These are phyloP conservation scores for Pseudonectria buxi DNA, from an alignment of 2,329 filamentous ascomycete species.

Conservation along the genomic window DNA sequence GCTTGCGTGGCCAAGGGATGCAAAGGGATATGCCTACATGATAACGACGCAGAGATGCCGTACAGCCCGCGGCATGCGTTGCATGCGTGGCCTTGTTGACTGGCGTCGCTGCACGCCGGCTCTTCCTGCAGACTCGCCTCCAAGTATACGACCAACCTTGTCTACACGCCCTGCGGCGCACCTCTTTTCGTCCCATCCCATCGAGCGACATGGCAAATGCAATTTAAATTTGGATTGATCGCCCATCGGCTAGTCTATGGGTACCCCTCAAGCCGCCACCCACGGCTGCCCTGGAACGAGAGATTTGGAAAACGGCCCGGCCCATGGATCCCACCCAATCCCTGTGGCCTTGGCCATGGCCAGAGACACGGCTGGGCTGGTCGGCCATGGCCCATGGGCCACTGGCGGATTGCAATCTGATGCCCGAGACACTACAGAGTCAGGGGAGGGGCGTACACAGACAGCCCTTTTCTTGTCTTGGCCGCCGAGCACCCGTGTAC, in stretches of 20 bases:
- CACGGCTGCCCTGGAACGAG: constrained; percentile 5
- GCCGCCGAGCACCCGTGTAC: no score
- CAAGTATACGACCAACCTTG: no score
- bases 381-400: constrained; percentile 1
- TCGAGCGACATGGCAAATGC: constrained; percentile 1
- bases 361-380: constrained; percentile 5
- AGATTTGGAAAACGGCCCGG: constrained; percentile 17
- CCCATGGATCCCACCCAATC: constrained; percentile 14
- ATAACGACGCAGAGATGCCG: no score
- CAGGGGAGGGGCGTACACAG: no score
- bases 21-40: no score
- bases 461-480: no score
- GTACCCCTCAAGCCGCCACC: constrained; percentile 5
- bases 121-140: no score
- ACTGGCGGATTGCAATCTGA: not conserved
- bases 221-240: constrained; percentile 9
- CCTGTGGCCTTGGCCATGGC: constrained; percentile 2
- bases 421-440: constrained; percentile 4
- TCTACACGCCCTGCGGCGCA: not conserved
- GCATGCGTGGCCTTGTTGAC: no score
- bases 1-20: no score
- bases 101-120: no score
- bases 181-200: not conserved
- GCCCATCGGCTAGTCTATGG: constrained; percentile 10
- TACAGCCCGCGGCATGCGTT: no score